Base-by-base conservation (phyloP, 1,284 basidiomycete species). In the Takashimella tepidaria region DNA sequence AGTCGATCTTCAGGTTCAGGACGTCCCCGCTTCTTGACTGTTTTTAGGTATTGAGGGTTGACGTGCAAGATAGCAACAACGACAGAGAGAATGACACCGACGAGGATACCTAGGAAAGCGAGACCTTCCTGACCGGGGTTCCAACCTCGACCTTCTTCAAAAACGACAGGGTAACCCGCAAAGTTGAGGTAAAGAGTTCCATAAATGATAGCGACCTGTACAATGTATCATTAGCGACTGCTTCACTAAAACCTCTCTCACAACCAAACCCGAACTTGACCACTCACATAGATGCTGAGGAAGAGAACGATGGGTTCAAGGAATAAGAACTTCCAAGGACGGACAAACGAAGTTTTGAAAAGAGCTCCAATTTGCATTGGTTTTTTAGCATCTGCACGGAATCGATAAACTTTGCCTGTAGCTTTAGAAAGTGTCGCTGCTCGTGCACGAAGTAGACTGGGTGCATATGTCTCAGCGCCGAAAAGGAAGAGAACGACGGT, bases 41-140 rank as follows among this genome's bases (percentile, higher is more conserved):
- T 78, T 42, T 74, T 71, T 73, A 80, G 77, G 66, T 86, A 87
- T 49, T 83, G 72, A 48, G 76, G 77, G 63, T 84, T 83, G 63
- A 63, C 63, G 52, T 55, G 62, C 47, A 63, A 24, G 13, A 41
- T 45, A 24, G 27, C 24, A 12, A 37, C 5, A n/a, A 24, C 19
- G 22, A 4, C 23, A n/a, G 49, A 42, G 43, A 41, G 51, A 21
- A 81, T 56, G 51, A 82, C 80, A 0, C 84, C 84, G 13, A 83
- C 61, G 0, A 84, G 81, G 43, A 86, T 78, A 40, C 83, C 84
- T 23, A 86, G 75, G 71, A 86, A 86, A 0, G 83, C 82, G 4
- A 85, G 78, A 3, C 84, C 84, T 6, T 79, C 79, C 59, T 82
- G 64, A 12, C 84, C 84, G 0, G 81, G 73, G 19, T 78, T 79